Conservation (phyloP, 495 filamentous ascomycete species). For the Penicillium bovifimosum region DNA sequence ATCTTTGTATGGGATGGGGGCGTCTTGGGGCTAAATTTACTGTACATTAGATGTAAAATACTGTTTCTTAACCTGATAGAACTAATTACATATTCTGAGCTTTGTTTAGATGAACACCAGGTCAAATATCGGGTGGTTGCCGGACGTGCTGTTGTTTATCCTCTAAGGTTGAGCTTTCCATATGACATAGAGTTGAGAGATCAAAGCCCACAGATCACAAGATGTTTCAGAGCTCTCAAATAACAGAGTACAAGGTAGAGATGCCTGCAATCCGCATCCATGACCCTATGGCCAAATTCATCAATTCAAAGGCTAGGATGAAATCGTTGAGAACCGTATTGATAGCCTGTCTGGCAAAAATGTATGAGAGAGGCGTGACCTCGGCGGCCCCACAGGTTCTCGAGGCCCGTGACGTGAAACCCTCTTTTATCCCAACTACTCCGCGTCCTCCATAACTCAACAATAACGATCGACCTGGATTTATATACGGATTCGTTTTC, state of each 20-base stretch:
- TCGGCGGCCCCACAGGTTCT: conserved; percentile 1
- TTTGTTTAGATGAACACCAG: no score
- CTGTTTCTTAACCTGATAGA: not conserved
- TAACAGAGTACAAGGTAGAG: no score
- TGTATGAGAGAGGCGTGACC: conserved; percentile 2
- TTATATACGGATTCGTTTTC: not conserved
- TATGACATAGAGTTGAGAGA: no score
- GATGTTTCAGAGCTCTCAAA: no score
- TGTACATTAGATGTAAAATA: conserved; percentile 7
- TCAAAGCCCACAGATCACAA: no score
- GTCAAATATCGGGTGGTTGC: no score
- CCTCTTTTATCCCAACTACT: conserved; percentile 3
- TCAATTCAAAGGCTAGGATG: not conserved
- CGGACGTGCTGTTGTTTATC: no score
- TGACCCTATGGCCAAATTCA: not conserved
- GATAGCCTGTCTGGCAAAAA: not conserved
- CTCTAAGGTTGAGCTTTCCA: no score
- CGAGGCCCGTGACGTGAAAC: conserved; percentile 10
- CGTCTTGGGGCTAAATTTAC: not conserved
- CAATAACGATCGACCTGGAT: not conserved
- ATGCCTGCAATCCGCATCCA: no score
- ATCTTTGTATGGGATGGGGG: not conserved
- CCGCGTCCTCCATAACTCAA: not conserved
- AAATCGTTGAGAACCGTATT: not conserved
- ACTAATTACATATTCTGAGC: not conserved